Conservation (phyloP, 108 stramenopile genomes). For the Cylindrotheca fusiformis region DNA sequence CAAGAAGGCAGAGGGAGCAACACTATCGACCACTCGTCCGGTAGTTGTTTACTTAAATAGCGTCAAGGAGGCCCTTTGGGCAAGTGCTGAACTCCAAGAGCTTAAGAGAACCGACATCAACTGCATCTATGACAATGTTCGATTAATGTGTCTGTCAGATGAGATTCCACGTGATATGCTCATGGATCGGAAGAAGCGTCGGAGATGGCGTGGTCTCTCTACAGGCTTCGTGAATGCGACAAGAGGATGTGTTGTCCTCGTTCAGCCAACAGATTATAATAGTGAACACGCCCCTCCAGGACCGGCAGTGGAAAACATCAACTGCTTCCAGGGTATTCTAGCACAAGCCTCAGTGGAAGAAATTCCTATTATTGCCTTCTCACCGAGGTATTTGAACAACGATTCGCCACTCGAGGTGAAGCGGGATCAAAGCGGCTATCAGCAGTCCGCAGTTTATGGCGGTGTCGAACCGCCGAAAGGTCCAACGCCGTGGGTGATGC, state of each 20-base stretch:
- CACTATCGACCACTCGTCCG: slow-evolving; percentile 11
- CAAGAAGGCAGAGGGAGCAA: not conserved
- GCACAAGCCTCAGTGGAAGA: slow-evolving; percentile 44
- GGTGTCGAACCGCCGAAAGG: slow-evolving; percentile 70
- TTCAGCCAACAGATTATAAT: slow-evolving; percentile 69
- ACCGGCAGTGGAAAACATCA: slow-evolving; percentile 22
- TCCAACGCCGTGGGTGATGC: slow-evolving; percentile 64
- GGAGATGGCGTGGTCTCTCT: slow-evolving; percentile 11
- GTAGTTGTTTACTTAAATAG: slow-evolving; percentile 66
- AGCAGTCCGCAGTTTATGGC: slow-evolving; percentile 58
- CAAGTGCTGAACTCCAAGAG: slow-evolving; percentile 43
- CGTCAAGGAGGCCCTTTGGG: slow-evolving; percentile 57
- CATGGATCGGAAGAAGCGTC: slow-evolving; percentile 2
- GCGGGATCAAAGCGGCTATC: slow-evolving; percentile 64
- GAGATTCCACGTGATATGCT: slow-evolving; percentile 26
- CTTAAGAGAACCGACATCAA: not conserved
- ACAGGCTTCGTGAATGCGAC: slow-evolving; percentile 22
- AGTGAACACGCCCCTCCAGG: slow-evolving; percentile 35
- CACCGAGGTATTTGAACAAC: slow-evolving; percentile 54
- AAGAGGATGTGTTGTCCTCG: slow-evolving; percentile 46
- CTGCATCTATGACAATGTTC: slow-evolving; percentile 33
- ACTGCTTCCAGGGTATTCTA: slow-evolving; percentile 42
- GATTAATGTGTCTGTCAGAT: slow-evolving; percentile 37
- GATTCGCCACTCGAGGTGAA: slow-evolving; percentile 25
- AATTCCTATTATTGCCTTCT: slow-evolving; percentile 53